Base-by-base conservation (phyloP, 441 rosid genomes). In the Euphorbia celastroides region DNA sequence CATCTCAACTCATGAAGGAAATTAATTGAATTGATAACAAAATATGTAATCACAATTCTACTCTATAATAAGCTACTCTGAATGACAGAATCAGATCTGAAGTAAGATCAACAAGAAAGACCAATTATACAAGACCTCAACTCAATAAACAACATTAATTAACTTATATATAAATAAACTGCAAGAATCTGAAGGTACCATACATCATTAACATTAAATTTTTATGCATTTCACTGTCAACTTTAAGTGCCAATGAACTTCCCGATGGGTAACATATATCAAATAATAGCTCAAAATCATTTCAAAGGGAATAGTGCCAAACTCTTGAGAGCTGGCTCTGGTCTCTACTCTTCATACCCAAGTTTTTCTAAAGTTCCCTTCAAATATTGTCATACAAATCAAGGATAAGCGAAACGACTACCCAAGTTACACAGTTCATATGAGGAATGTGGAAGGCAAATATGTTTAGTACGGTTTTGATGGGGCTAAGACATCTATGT, bases 371-470 rank as follows among this genome's bases (percentile, higher is more conserved):
- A 19, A 2, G 19, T 17, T 44, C 5, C 13, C 50, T 19, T 44
- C 13, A 44, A 13, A 44, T 12, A 44, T 13, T 44, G 19, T 16
- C 50, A 16, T 44, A 44, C 50, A 44, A 44, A 44, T 44, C 50
- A 44, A 44, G 13, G 50, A 44, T 44, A 16, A 19, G 19, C 13
- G 17, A 2, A 2, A 19, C 17, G 19, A 2, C 50, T 48, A n/a
- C 31, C 64, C 54, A 36, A 32, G 67, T 60, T 65, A 57, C 78
- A 65, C 48, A 13, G 0, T n/a, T 22, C 38, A 30, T 25, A 1
- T 27, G 32, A 25, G 26, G 28, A 55, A 66, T 60, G 42, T 62
- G n/a, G 27, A 55, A 46, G 62, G 12, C 70, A 61, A 68, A 51
- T 48, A 57, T 42, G 60, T 68, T 19, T 31, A 42, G 32, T 60